Evolutionary conservation across 78 protist species (phyloP).

Genomic region (Acrasis kona): DNA sequence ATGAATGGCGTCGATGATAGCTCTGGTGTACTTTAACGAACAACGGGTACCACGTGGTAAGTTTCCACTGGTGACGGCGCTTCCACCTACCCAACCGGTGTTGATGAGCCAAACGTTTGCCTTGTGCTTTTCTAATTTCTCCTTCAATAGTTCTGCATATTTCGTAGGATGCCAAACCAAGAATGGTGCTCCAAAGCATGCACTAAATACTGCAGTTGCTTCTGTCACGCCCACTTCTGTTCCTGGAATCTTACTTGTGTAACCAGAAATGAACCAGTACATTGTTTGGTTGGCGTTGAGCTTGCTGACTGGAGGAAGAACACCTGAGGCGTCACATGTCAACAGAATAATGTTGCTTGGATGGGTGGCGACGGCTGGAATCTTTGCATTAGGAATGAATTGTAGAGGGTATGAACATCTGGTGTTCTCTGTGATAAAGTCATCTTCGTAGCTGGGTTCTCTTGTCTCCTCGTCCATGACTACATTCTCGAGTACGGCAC

Average conservation of each 20-base stretch:
- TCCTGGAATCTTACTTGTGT: slow-evolving; percentile 92
- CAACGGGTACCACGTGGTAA: slow-evolving; percentile 72
- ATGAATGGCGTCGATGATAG: slow-evolving; percentile 84
- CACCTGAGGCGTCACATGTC: slow-evolving; percentile 95
- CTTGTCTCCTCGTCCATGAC: slow-evolving; percentile 48
- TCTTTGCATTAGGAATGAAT: slow-evolving; percentile 71
- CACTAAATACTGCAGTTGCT: slow-evolving; percentile 88
- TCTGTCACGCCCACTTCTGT: slow-evolving; percentile 89
- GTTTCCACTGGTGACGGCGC: slow-evolving; percentile 70
- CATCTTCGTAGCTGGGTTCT: slow-evolving; percentile 57
- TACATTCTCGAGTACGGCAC: slow-evolving; percentile 84
- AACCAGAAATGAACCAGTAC: slow-evolving; percentile 91
- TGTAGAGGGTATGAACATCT: slow-evolving; percentile 89
- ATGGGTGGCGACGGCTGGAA: slow-evolving; percentile 60
- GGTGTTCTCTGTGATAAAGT: slow-evolving; percentile 85
- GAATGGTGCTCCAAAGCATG: slow-evolving; percentile 93
- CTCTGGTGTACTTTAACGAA: slow-evolving; percentile 70
- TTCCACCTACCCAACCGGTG: slow-evolving; percentile 87
- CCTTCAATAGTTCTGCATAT: slow-evolving; percentile 85
- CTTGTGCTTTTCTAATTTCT: slow-evolving; percentile 55
- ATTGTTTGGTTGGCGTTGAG: slow-evolving; percentile 78
- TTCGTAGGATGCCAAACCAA: slow-evolving; percentile 83
- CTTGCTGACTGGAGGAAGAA: slow-evolving; percentile 89
- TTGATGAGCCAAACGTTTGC: slow-evolving; percentile 79
- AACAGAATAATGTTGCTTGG: slow-evolving; percentile 88